A percentile compares a stretch with the other conserved stretches of the same genome.
Conservation (phyloP, 768 basidiomycete genomes). For the Sporobolomyces roseus region DNA sequence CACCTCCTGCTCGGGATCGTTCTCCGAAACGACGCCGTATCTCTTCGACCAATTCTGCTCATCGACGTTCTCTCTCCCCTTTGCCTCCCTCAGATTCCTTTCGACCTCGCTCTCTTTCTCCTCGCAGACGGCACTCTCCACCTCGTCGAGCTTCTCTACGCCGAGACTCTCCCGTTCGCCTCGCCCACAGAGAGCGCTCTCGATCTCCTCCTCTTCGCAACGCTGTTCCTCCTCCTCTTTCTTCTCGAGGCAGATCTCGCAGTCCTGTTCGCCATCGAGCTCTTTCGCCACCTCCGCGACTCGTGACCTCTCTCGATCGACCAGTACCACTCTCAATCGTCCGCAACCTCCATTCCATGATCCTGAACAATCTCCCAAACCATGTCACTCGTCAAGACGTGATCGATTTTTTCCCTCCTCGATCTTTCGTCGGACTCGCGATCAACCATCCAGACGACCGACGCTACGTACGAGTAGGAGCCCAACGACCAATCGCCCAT, state of each 20-base stretch:
- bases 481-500: neutral
- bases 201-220: neutral
- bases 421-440: neutral
- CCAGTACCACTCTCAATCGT: neutral
- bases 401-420: neutral
- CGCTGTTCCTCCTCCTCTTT: neutral
- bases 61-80: neutral
- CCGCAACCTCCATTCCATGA: neutral
- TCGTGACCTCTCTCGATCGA: neutral
- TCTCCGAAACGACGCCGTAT: slow-evolving; percentile 3
- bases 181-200: neutral
- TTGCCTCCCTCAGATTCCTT: neutral
- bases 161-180: neutral
- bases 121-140: neutral
- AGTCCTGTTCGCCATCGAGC: neutral
- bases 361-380: neutral
- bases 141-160: neutral
- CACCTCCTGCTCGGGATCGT: neutral
- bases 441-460: neutral
- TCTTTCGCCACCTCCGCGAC: neutral
- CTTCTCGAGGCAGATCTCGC: neutral
- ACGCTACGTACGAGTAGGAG: neutral
- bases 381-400: neutral
- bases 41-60: neutral
- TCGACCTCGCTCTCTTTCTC: slow-evolving; percentile 3